Conservation (phyloP, 2,329 filamentous ascomycete species). For the Arachnomyces sp. region DNA sequence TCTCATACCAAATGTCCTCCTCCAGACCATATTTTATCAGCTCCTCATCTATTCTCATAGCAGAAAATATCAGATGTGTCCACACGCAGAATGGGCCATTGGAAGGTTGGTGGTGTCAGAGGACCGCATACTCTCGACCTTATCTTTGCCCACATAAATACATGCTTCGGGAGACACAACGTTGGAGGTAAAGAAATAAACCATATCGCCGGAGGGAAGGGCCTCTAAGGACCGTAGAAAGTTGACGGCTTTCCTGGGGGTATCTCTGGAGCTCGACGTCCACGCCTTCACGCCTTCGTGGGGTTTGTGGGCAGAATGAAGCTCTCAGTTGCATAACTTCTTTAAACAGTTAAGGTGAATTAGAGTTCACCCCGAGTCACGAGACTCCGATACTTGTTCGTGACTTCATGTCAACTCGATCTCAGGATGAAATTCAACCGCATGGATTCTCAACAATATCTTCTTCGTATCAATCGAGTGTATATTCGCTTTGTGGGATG, state of each 20-base stretch:
- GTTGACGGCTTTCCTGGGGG: background rate
- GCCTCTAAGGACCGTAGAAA: background rate
- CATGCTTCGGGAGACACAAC: conserved; percentile 73
- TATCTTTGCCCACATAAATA: conserved; percentile 97
- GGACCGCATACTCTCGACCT: conserved; percentile 75
- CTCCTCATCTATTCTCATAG: conserved; percentile 68
- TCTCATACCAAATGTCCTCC: conserved; percentile 76
- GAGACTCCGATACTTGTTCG: too few species aligned
- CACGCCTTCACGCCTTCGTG: background rate
- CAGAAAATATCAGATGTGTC: conserved; percentile 7
- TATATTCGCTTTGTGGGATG: too few species aligned
- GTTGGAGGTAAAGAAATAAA: conserved; percentile 90
- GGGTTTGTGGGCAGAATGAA: background rate
- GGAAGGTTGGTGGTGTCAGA: conserved; percentile 2
- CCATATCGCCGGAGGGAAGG: conserved; percentile 60
- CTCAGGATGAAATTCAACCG: too few species aligned
- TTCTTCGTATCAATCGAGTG: too few species aligned
- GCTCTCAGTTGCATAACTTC: too few species aligned
- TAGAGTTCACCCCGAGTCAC: too few species aligned
- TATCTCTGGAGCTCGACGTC: too few species aligned
- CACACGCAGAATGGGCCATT: conserved; percentile 7
- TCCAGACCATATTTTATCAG: conserved; percentile 91
- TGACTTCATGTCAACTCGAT: too few species aligned
- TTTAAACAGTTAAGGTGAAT: too few species aligned
- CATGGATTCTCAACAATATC: too few species aligned